phyloP scores from a whole-genome alignment of 2,329 filamentous ascomycete species.

The Colletotrichum brevisporum region DNA sequence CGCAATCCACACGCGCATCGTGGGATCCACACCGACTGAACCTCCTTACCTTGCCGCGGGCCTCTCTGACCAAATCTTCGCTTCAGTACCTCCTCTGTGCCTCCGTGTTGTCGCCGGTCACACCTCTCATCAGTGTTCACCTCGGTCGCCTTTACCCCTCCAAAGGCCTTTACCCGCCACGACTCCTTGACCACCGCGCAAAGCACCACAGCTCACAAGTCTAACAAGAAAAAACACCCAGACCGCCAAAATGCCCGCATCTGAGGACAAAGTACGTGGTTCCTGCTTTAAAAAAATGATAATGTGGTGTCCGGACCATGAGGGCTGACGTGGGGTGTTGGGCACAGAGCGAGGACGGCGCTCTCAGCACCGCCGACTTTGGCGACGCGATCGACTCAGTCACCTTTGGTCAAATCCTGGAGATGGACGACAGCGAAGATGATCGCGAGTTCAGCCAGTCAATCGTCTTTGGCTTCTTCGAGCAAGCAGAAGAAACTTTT shows the following conservation, averaged over 20 bases:
- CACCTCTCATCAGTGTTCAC: constrained; percentile 11
- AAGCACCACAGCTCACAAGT: constrained; percentile 5
- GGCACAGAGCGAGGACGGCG: constrained; percentile 43
- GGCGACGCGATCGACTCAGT: constrained; percentile 82
- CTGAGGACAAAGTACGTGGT: constrained; percentile 52
- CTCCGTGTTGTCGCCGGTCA: constrained; percentile 28
- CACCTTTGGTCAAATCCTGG: constrained; percentile 95
- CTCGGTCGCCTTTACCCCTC: constrained; percentile 28
- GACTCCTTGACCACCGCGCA: constrained; percentile 6
- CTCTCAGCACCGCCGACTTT: constrained; percentile 58
- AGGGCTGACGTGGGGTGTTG: constrained; percentile 33
- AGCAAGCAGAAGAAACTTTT: constrained; percentile 91
- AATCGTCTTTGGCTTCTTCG: constrained; percentile 93
- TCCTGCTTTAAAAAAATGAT: constrained; percentile 27
- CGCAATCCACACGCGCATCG: constrained; percentile 33
- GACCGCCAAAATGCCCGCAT: constrained; percentile 39
- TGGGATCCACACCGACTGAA: constrained; percentile 39
- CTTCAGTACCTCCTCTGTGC: constrained; percentile 33
- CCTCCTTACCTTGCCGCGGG: constrained; percentile 24
- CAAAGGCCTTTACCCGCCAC: constrained; percentile 19
- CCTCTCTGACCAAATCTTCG: constrained; percentile 34
- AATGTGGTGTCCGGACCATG: constrained; percentile 39
- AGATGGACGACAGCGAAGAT: constrained; percentile 95
- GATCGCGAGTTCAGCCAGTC: constrained; percentile 89
- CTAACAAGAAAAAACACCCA: constrained; percentile 11